Base-by-base conservation (phyloP, 2,329 filamentous ascomycete species). In the Calonectria hawksworthii region DNA sequence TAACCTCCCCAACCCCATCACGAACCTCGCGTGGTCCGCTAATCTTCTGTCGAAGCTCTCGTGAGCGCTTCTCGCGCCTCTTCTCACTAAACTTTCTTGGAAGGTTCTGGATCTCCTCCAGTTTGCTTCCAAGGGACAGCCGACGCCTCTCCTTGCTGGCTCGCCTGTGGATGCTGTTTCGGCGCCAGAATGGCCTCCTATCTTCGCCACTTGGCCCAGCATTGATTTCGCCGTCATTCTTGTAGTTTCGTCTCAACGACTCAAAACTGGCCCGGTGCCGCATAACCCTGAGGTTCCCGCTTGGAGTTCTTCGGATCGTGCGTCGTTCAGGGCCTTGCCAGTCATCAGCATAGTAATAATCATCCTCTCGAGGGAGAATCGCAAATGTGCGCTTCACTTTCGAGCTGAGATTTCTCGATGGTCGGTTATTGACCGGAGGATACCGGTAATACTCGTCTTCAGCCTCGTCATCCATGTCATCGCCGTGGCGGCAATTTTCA, bases 221-320 rank as follows among this genome's bases (percentile, higher is more conserved):
- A 30, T 84, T 86, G 1, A 86, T 85, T 14, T 87, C 83, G 5
- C 77, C 77, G 23, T 78, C 77, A n/a, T 77, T 74, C 21, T 75
- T 75, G 50, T 75, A 80, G 23, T 71, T 77, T 67, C 73, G 74
- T 41, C 78, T 77, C 38, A 89, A 75, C 3, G 88, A 88, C 47
- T 89, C 87, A 26, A 85, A 75, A 77, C 90, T 92, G 38, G 86
- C 85, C 9, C 88, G 87, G 70, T 90, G 88, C 75, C 86, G 87
- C 83, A 93, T 89, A 0, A 93, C 91, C 16, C 90, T 87, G 67
- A 93, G 82, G 75, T 89, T 93, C 1, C 92, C 92, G 77, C 91
- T 93, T 6, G 89, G 86, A 9, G 90, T 92, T 65, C 91, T 88
- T 59, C 88, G 87, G 74, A 93, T 92, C 2, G 89, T 92, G 32